Percentiles rank a stretch among this genome's conserved stretches.
These are phyloP conservation scores for Peltaster fructicola DNA, from an alignment of 2,329 filamentous ascomycete genomes.

Conservation along the genomic window DNA sequence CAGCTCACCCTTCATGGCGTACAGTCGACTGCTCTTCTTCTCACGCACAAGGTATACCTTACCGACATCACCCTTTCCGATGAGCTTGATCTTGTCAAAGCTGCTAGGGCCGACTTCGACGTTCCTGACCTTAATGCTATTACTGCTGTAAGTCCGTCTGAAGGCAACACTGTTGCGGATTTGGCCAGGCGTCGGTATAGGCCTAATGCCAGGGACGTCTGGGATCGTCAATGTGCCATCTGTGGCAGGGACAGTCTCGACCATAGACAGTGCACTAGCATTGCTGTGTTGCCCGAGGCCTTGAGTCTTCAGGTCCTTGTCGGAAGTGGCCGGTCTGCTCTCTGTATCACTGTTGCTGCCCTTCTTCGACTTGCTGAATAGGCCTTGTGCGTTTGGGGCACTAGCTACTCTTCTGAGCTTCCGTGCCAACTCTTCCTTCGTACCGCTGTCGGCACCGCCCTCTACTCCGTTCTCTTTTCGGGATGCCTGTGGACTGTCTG, in stretches of 20 bases:
- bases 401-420: conserved; percentile 89
- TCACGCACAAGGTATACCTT: conserved; percentile 96
- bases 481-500: conserved; percentile 61
- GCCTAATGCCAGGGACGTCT: conserved; percentile 31
- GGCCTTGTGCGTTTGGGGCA: conserved; percentile 86
- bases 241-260: conserved; percentile 25
- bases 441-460: conserved; percentile 31
- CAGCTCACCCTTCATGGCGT: conserved; percentile 88
- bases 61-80: conserved; percentile 95
- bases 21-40: conserved; percentile 89
- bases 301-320: conserved; percentile 51
- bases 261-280: conserved; percentile 33
- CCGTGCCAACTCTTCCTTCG: conserved; percentile 82
- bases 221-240: conserved; percentile 20
- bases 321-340: conserved; percentile 59
- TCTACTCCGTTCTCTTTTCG: conserved; percentile 55
- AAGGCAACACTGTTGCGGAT: conserved; percentile 55
- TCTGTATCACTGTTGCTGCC: conserved; percentile 30
- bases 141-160: conserved; percentile 91
- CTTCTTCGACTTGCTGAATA: conserved; percentile 44
- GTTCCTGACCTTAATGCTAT: conserved; percentile 95
- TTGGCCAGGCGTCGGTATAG: conserved; percentile 49
- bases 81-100: conserved; percentile 99
- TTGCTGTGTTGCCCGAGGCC: conserved; percentile 29
- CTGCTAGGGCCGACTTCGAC: conserved; percentile 90